Conservation (phyloP, 345 rosid species). For the Raphanus raphanistrum region DNA sequence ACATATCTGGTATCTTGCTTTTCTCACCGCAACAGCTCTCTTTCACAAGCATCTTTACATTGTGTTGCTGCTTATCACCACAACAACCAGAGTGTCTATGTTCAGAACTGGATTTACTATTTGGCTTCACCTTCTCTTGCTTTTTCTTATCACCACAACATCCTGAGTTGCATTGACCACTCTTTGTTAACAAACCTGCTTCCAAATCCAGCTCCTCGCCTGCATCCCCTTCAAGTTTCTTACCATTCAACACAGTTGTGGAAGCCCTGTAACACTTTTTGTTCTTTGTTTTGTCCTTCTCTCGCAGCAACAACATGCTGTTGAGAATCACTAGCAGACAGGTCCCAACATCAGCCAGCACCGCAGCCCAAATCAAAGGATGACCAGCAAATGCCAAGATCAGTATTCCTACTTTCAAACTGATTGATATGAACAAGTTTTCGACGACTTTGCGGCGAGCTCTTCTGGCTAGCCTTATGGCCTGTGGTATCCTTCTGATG, state of each 20-base stretch:
- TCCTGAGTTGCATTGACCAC: slow-evolving; percentile 31
- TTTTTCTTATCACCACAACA: slow-evolving; percentile 35
- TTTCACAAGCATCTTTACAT: slow-evolving; percentile 22
- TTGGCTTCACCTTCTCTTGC: slow-evolving; percentile 27
- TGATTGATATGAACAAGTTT: slow-evolving; percentile 61
- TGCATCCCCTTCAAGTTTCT: slow-evolving; percentile 24
- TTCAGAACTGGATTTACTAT: slow-evolving; percentile 4
- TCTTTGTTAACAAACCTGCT: slow-evolving; percentile 39
- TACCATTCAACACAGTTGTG: slow-evolving; percentile 11
- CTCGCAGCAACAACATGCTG: slow-evolving; percentile 70
- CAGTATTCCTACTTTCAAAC: slow-evolving; percentile 62
- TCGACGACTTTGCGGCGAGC: slow-evolving; percentile 58
- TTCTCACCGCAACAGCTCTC: slow-evolving; percentile 27
- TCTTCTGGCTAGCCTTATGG: slow-evolving; percentile 59
- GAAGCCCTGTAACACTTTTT: slow-evolving; percentile 34
- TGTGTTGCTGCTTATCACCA: slow-evolving; percentile 24
- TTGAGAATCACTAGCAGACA: slow-evolving; percentile 78
- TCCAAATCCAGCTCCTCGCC: slow-evolving; percentile 27
- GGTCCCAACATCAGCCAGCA: slow-evolving; percentile 82
- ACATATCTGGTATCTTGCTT: neutral
- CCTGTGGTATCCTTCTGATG: slow-evolving; percentile 68
- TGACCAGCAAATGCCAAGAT: slow-evolving; percentile 72
- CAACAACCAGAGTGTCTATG: slow-evolving; percentile 31
- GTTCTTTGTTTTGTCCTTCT: slow-evolving; percentile 10
- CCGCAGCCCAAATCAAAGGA: slow-evolving; percentile 93